phyloP scores from a whole-genome alignment of 1,139 yeast genomes.

The Kodamaea suecica region DNA sequence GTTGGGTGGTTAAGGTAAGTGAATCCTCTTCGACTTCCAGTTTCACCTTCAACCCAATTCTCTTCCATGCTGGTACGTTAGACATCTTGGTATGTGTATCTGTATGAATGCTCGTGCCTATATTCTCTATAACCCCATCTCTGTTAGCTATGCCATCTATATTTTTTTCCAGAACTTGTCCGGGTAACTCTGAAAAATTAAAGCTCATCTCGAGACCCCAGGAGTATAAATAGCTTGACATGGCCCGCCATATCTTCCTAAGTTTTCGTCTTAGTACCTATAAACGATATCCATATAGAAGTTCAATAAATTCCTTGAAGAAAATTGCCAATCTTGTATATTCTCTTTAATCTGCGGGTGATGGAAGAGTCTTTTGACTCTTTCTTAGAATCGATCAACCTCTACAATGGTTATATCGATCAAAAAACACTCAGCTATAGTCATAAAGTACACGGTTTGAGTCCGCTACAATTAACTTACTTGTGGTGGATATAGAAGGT shows the following conservation, averaged over 20 bases:
- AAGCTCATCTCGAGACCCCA: too few relatives aligned
- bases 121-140: neutral
- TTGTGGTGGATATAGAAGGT: conserved; percentile 52
- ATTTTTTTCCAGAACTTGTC: too few relatives aligned
- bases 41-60: conserved; percentile 67
- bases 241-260: too few relatives aligned
- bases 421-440: conserved; percentile 8
- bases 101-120: neutral
- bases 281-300: too few relatives aligned
- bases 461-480: conserved; percentile 42
- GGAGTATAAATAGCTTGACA: too few relatives aligned
- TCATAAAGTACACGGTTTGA: conserved; percentile 48
- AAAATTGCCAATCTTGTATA: neutral
- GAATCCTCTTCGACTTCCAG: conserved; percentile 40
- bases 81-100: conserved; percentile 18
- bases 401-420: conserved; percentile 15
- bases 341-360: conserved; percentile 3
- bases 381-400: neutral
- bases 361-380: neutral
- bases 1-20: conserved; percentile 36
- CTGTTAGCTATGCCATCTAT: too few relatives aligned
- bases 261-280: too few relatives aligned
- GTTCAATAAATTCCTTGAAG: too few relatives aligned
- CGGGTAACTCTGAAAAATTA: too few relatives aligned
- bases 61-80: conserved; percentile 85